A percentile compares a stretch with the other conserved stretches of the same genome.
Conservation (phyloP, 2,329 filamentous ascomycete genomes). For the Neurospora sp. region DNA sequence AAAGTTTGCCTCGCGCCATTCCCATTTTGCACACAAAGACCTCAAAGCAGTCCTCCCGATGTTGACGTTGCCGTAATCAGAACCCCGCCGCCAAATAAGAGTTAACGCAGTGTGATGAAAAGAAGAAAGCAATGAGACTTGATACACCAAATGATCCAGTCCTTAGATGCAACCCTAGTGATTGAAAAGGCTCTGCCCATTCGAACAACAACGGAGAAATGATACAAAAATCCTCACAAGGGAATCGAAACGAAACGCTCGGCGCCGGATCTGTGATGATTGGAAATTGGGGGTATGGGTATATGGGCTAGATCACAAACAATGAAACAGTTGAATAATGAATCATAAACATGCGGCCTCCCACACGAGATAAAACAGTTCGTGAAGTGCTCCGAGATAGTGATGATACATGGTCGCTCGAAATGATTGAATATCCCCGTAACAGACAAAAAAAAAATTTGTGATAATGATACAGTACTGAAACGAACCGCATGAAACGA, state of each 20-base stretch:
- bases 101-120: background rate
- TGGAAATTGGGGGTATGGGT: constrained; percentile 1
- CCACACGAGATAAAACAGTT: background rate
- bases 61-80: background rate
- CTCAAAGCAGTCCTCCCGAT: background rate
- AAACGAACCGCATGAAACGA: constrained; percentile 1
- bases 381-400: background rate
- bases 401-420: constrained; percentile 7
- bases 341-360: background rate
- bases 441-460: constrained; percentile 10
- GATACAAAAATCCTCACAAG: background rate
- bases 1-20: background rate
- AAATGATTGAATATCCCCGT: background rate
- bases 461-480: constrained; percentile 11
- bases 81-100: background rate
- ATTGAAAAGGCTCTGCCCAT: background rate
- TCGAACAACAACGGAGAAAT: background rate
- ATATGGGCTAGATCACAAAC: constrained; percentile 2
- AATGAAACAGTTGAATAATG: background rate
- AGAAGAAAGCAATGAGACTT: background rate
- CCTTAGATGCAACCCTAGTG: background rate
- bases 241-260: background rate
- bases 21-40: background rate
- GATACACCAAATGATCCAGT: background rate
- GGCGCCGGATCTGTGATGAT: background rate